Base-by-base conservation (phyloP, 2,329 filamentous ascomycete genomes). In the Phoma sp. region DNA sequence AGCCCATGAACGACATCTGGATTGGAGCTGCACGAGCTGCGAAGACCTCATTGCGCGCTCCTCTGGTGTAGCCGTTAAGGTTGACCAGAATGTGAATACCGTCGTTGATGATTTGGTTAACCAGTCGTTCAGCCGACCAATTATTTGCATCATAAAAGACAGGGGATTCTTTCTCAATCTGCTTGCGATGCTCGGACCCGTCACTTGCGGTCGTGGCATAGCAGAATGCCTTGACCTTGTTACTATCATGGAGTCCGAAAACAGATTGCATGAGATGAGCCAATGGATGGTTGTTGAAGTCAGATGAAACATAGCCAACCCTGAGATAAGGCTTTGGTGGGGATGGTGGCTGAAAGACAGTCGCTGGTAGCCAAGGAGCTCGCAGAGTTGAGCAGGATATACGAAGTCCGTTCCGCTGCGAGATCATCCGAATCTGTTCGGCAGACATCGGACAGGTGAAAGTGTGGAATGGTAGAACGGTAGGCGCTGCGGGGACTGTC, bases 1-100 rank as follows among this genome's bases (percentile, higher is more conserved):
- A 99, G 0, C 95, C 95, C 95, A 99, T 99, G 69, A 99, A 99
- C 0, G 95, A 96, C 95, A 99, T 99, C 63, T 99, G 95, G 38
- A 99, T 91, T 0, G 95, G 95, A 2, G 93, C 92, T 13, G 95
- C 91, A 24, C 96, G 86, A 22, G 95, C 95, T 22, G 95, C 95
- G 73, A 99, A 99, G 4, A 99, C 89, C 71, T 99, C 95, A 65
- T 99, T 99, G 23, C 93, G 86, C n/a, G 95, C 95, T 27, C 95
- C 95, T 48, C 95, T 85, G 0, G 95, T 99, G 73, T 99, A 99
- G 9, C 95, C 95, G 67, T 99, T 99, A n/a, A 99, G 82, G 61
- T 99, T 99, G 66, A 99, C 87, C 18, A 99, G 82, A 37, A 99
- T 95, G 70, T 99, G 95, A 45, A 99, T 95, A 6, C 88, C 86